Conservation (phyloP, 768 basidiomycete species). For the Lactifluus piperatus region DNA sequence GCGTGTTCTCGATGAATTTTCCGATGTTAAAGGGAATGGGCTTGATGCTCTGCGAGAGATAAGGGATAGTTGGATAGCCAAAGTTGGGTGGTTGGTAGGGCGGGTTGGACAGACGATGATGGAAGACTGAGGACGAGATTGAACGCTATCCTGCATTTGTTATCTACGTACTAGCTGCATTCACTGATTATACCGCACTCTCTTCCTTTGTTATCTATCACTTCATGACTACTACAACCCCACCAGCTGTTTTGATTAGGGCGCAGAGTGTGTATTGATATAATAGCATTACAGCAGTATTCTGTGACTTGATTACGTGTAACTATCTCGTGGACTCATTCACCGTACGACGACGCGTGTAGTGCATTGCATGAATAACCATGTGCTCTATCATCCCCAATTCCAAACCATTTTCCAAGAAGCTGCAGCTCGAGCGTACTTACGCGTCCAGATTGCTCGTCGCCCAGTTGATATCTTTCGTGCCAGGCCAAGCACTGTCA, state of each 20-base stretch:
- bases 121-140: conserved; percentile 23
- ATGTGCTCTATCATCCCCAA: conserved; percentile 26
- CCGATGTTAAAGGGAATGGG: conserved; percentile 41
- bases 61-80: conserved; percentile 59
- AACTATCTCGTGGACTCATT: no score
- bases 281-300: conserved; percentile 2
- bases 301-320: no score
- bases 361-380: conserved; percentile 39
- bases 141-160: conserved; percentile 7
- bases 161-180: conserved; percentile 10
- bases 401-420: conserved; percentile 38
- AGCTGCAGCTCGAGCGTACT: conserved; percentile 45
- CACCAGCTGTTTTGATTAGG: conserved; percentile 16
- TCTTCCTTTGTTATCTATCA: conserved; percentile 11
- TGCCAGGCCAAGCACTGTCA: background rate
- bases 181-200: conserved; percentile 13
- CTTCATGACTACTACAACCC: conserved; percentile 10
- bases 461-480: background rate
- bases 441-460: conserved; percentile 17
- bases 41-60: conserved; percentile 36
- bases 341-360: no score
- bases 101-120: conserved; percentile 28
- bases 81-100: conserved; percentile 75
- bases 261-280: conserved; percentile 12
- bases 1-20: conserved; percentile 56